Evolutionary conservation across 495 filamentous ascomycete species (phyloP), one percentile per base, ranked within the genome.

Genomic region (Staphylotrichum tortipilum): DNA sequence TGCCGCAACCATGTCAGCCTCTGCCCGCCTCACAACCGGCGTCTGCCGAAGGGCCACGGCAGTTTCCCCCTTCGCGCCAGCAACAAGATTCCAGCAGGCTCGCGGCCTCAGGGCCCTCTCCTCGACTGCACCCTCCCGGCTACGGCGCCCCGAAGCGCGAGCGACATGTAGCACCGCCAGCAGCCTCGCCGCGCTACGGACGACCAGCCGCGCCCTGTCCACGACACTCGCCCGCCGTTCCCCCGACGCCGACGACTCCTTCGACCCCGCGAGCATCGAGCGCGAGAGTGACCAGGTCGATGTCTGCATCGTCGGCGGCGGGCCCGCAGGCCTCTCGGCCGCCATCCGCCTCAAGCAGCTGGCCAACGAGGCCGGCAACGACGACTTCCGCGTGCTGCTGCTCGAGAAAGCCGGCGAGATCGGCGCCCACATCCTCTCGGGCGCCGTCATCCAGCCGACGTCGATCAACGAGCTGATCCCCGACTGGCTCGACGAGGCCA

Each of bases 321-420:
- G 92, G 26, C 92, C 92, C 39, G 87, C 92, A 44, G 92, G 92
- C 51, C 78, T 99, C 52, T 81, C 85, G 47, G 89, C 92, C 44
- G 94, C 91, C 18, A 99, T 99, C 61, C 82, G 88, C 44, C 66
- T 99, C 42, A 97, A 97, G 68, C 94, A 99, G 68, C 77, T 96
- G 15, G 94, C 92, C 50, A 95, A 89, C 63, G 88, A 87, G 61
- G 86, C 86, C n/a, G 90, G 90, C 31, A 92, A 97, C 62, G 89
- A 97, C 41, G 91, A 94, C 31, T 95, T 97, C 64, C 79, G 94
- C 15, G 90, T 99, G 22, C 70, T 97, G 37, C 64, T 98, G 22
- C 75, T 99, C 49, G 92, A 99, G 59, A 99, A 99, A 70, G 89
- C 94, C 12, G 88, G 89, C 30, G 92, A 97, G 66, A 68, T 99